phyloP scores from a whole-genome alignment of 768 basidiomycete genomes.

The Boletus eberwhitei region DNA sequence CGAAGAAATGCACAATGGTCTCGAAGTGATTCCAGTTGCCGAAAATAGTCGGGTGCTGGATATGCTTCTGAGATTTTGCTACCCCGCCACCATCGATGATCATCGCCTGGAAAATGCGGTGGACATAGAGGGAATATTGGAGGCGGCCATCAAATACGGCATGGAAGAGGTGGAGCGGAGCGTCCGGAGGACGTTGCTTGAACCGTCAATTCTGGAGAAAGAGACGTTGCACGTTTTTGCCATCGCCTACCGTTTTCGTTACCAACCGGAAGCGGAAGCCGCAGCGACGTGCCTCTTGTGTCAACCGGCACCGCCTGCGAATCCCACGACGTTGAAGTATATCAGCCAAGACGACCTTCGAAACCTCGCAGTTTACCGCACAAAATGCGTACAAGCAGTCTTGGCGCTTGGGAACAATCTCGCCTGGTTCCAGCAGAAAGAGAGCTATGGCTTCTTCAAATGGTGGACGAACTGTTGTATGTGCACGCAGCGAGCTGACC shows the following conservation, averaged over 20 bases:
- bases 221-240: conserved; percentile 32
- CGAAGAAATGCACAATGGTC: conserved; percentile 13
- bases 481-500: conserved; percentile 20
- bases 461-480: conserved; percentile 31
- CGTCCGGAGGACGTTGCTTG: conserved; percentile 26
- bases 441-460: conserved; percentile 22
- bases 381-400: conserved; percentile 18
- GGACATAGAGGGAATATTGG: conserved; percentile 24
- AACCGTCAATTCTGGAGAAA: conserved; percentile 24
- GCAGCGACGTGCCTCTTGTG: conserved; percentile 30
- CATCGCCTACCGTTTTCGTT: conserved; percentile 32
- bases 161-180: conserved; percentile 28
- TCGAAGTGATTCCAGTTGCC: conserved; percentile 29
- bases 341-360: conserved; percentile 11
- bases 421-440: conserved; percentile 21
- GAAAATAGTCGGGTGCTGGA: conserved; percentile 30
- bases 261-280: conserved; percentile 29
- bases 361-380: conserved; percentile 20
- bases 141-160: conserved; percentile 30
- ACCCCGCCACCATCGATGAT: conserved; percentile 29
- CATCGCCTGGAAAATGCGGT: conserved; percentile 15
- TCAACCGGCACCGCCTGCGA: conserved; percentile 4
- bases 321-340: not conserved
- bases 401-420: conserved; percentile 19
- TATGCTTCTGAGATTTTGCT: conserved; percentile 34